A percentile compares a stretch with the other conserved stretches of the same genome.
Evolutionary conservation across 2,329 filamentous ascomycete genomes (phyloP).

Genomic region (Colletotrichum sp.): DNA sequence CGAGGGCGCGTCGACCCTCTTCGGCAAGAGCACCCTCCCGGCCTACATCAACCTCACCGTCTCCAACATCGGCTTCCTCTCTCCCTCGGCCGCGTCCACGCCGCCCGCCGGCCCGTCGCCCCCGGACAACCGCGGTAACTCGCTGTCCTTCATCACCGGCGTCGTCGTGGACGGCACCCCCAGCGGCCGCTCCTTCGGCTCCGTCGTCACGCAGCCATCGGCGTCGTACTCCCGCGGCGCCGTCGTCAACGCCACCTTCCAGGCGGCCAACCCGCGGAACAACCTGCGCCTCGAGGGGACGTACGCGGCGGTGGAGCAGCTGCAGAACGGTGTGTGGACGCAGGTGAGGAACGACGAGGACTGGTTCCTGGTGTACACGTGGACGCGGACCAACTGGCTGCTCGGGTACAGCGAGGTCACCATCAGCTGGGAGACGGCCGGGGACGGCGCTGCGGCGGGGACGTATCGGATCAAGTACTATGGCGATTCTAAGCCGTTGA

Average conservation of each 20-base stretch:
- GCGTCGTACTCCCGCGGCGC: slow-evolving; percentile 65
- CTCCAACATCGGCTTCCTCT: slow-evolving; percentile 72
- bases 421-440: slow-evolving; percentile 78
- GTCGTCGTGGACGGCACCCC: slow-evolving; percentile 78
- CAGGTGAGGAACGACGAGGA: slow-evolving; percentile 76
- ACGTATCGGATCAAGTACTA: slow-evolving; percentile 83
- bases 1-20: slow-evolving; percentile 92
- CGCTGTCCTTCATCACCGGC: slow-evolving; percentile 78
- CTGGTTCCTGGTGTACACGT: slow-evolving; percentile 83
- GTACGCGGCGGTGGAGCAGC: slow-evolving; percentile 76
- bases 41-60: slow-evolving; percentile 89
- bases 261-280: slow-evolving; percentile 90
- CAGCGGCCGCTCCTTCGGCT: slow-evolving; percentile 72
- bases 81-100: slow-evolving; percentile 47
- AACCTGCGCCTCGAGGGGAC: slow-evolving; percentile 81
- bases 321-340: slow-evolving; percentile 60
- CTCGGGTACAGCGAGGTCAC: slow-evolving; percentile 80
- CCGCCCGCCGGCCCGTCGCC: slow-evolving; percentile 65
- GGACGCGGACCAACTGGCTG: slow-evolving; percentile 74
- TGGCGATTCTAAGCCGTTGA: slow-evolving; percentile 76
- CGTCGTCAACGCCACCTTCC: slow-evolving; percentile 71
- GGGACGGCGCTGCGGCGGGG: slow-evolving; percentile 54
- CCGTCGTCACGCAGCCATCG: slow-evolving; percentile 61
- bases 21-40: slow-evolving; percentile 80
- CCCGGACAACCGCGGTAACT: slow-evolving; percentile 79